Percentiles rank a stretch among this genome's conserved stretches.
Evolutionary conservation across 2,329 filamentous ascomycete species (phyloP).

Genomic region (Penicillium italicum): DNA sequence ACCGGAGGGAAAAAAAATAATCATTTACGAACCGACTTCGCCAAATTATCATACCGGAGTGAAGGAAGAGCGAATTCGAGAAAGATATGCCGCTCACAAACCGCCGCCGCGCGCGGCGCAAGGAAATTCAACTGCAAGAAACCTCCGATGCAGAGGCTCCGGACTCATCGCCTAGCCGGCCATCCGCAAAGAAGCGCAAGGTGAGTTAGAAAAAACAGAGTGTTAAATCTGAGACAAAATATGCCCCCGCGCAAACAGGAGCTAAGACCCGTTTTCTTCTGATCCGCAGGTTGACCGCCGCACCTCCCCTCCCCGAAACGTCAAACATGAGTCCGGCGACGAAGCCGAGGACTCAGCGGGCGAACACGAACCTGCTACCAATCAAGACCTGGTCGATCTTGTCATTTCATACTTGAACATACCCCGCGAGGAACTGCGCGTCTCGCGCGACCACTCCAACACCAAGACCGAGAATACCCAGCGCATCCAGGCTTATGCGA

Average conservation of each 20-base stretch:
- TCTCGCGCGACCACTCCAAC: constrained; percentile 46
- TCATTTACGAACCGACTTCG: constrained; percentile 1
- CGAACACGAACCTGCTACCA: constrained; percentile 42
- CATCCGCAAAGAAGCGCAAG: constrained; percentile 49
- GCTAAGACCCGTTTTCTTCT: constrained; percentile 10
- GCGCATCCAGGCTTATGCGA: constrained; percentile 50
- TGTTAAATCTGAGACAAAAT: constrained; percentile 10
- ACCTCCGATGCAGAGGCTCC: constrained; percentile 45
- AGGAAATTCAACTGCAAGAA: constrained; percentile 44
- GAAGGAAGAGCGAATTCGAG: neutral
- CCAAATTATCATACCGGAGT: constrained; percentile 3
- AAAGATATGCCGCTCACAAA: constrained; percentile 42
- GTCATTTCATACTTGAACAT: constrained; percentile 48
- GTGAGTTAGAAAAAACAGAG: constrained; percentile 28
- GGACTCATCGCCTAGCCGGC: constrained; percentile 48
- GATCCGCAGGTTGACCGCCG: constrained; percentile 35
- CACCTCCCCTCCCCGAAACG: constrained; percentile 30
- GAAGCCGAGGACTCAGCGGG: constrained; percentile 42
- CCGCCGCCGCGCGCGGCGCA: constrained; percentile 45
- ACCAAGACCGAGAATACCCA: constrained; percentile 44
- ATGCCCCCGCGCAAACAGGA: constrained; percentile 1
- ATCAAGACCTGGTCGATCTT: constrained; percentile 46
- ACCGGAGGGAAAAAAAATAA: constrained; percentile 6
- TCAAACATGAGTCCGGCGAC: constrained; percentile 40
- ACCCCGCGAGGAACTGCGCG: constrained; percentile 44